Evolutionary conservation across 2,329 filamentous ascomycete species (phyloP), one percentile per base, ranked within the genome.

Genomic region (Furcasterigmium furcatum): DNA sequence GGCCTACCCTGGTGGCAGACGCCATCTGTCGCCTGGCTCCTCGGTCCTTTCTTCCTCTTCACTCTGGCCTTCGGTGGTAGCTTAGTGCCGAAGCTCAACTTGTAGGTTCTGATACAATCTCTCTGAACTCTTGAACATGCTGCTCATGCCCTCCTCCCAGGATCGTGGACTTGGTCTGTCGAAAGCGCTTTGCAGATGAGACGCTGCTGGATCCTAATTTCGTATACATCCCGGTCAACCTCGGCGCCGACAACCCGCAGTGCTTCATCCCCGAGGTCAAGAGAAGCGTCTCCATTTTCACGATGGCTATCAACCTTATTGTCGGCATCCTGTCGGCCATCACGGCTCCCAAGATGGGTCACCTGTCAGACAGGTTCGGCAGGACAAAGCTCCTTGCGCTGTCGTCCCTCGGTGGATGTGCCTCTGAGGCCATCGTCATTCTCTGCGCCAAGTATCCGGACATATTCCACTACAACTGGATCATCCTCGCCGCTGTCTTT

Each of bases 41-140:
- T 97, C 8, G 81, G 79, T 0, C 88, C 91, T 1, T 94, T 91
- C 65, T 75, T 87, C 46, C 66, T 96, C 38, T 92, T 90, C 60
- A 89, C 90, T 0, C 72, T 95, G 44, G 91, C 91, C 0, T 92
- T 94, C 64, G 94, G 92, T 25, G 90, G 89, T 46, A 80, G 88
- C 7, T 73, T 94, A 8, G 88, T 96, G 9, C 91, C 92, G 9
- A 94, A 87, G 63, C 75, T 96, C 51, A 95, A 96, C 59, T 70
- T 96, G 66, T 82, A 66, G 63, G 77, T 56, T 44, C 42, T 50
- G n/a, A 4, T 22, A 52, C 47, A 21, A 20, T 44, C 20, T 21
- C 8, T 38, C 10, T 14, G 18, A n/a, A 14, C 35, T 5, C 19
- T 19, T 19, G 7, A 5, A n/a, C 22, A 19, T 22, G n/a, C 20